Evolutionary conservation across 345 rosid genomes (phyloP).

Genomic region (Salix exigua): DNA sequence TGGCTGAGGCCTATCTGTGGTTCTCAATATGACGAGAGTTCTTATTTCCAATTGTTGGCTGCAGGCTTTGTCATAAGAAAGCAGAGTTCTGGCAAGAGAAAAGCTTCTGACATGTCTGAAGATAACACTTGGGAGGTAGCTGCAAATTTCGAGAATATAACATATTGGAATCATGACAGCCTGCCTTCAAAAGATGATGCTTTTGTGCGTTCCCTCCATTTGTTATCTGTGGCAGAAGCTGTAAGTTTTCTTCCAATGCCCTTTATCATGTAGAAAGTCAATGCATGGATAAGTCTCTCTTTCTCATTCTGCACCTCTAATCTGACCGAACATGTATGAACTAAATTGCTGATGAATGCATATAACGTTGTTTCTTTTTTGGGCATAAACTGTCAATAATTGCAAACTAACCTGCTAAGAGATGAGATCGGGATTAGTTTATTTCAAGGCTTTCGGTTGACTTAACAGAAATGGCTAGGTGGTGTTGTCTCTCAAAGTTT

Average conservation of each 20-base stretch:
- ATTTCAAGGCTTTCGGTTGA: background rate
- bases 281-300: background rate
- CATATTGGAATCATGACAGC: constrained; percentile 85
- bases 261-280: background rate
- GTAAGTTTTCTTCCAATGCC: constrained; percentile 35
- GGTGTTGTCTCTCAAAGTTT: no score
- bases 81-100: constrained; percentile 45
- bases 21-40: no score
- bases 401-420: background rate
- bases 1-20: no score
- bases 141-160: constrained; percentile 64
- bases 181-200: constrained; percentile 77
- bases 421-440: background rate
- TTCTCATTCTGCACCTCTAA: background rate
- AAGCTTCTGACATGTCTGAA: constrained; percentile 39
- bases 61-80: constrained; percentile 77
- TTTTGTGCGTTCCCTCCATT: constrained; percentile 65
- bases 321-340: no score
- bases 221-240: constrained; percentile 67
- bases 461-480: background rate
- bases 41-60: constrained; percentile 4
- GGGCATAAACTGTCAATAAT: background rate
- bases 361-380: no score
- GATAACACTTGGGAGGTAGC: constrained; percentile 58
- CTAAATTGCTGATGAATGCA: no score